phyloP scores from a whole-genome alignment of 2,329 filamentous ascomycete species.

The Didymella sp. region DNA sequence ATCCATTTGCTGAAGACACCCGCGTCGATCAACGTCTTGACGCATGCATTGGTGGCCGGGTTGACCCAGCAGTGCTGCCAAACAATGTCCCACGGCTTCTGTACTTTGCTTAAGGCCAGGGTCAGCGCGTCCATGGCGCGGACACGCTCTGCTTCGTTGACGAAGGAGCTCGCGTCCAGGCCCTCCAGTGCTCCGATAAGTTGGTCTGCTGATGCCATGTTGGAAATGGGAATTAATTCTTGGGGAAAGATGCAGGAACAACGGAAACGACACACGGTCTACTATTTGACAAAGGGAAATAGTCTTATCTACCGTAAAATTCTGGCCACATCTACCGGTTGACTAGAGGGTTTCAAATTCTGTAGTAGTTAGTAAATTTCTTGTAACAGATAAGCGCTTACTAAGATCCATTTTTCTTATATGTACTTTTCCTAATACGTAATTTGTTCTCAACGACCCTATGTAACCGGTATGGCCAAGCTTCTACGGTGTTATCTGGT shows the following conservation, averaged over 20 bases:
- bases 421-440: constrained; percentile 13
- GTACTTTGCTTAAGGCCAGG: constrained; percentile 21
- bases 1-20: constrained; percentile 22
- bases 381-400: constrained; percentile 16
- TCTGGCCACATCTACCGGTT: constrained; percentile 5
- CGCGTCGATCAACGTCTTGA: constrained; percentile 21
- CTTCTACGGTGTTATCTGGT: constrained; percentile 10
- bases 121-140: constrained; percentile 19
- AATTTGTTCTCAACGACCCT: constrained; percentile 11
- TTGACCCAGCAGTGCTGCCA: constrained; percentile 21
- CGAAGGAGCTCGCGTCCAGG: constrained; percentile 12
- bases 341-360: constrained; percentile 8
- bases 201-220: constrained; percentile 19
- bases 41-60: constrained; percentile 20
- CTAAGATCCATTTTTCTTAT: constrained; percentile 12
- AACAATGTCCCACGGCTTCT: constrained; percentile 20
- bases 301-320: constrained; percentile 11
- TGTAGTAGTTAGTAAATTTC: constrained; percentile 17
- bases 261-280: constrained; percentile 7
- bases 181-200: constrained; percentile 18
- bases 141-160: constrained; percentile 19
- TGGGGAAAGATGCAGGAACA: constrained; percentile 9
- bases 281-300: constrained; percentile 13
- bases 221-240: constrained; percentile 7
- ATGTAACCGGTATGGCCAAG: constrained; percentile 9